Conservation (phyloP, 352 stramenopile species). For the Globisporangium echinulatum region DNA sequence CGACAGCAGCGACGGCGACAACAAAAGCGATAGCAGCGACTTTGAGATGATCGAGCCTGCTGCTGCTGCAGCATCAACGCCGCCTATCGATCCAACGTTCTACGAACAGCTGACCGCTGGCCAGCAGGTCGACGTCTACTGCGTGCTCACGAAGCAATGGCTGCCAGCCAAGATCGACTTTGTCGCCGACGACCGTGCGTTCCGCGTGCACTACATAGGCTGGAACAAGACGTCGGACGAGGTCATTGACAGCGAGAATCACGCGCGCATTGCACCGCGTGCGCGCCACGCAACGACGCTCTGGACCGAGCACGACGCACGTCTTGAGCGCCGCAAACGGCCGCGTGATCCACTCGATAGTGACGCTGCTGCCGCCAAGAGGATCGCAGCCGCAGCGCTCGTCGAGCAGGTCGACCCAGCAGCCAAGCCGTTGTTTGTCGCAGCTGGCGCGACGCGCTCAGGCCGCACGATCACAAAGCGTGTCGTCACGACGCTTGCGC, state of each 20-base stretch:
- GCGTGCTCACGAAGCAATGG: conserved; percentile 42
- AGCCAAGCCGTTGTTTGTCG: conserved; percentile 38
- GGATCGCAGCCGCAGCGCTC: neutral
- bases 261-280: conserved; percentile 35
- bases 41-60: neutral
- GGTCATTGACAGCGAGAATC: conserved; percentile 21
- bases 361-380: neutral
- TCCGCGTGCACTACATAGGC: conserved; percentile 58
- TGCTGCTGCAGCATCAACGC: neutral
- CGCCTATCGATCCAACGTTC: conserved; percentile 1
- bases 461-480: conserved; percentile 65
- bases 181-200: conserved; percentile 15
- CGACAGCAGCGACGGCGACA: neutral
- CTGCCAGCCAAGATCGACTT: conserved; percentile 49
- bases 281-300: conserved; percentile 23
- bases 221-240: conserved; percentile 60
- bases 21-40: neutral
- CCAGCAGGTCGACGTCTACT: conserved; percentile 56
- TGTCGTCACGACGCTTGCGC: conserved; percentile 25
- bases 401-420: neutral
- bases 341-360: conserved; percentile 17
- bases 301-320: conserved; percentile 41
- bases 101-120: conserved; percentile 20
- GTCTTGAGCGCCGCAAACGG: conserved; percentile 32
- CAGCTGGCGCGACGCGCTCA: conserved; percentile 53